Conservation (phyloP, 2,329 filamentous ascomycete species). For the Laburnicola sp. region DNA sequence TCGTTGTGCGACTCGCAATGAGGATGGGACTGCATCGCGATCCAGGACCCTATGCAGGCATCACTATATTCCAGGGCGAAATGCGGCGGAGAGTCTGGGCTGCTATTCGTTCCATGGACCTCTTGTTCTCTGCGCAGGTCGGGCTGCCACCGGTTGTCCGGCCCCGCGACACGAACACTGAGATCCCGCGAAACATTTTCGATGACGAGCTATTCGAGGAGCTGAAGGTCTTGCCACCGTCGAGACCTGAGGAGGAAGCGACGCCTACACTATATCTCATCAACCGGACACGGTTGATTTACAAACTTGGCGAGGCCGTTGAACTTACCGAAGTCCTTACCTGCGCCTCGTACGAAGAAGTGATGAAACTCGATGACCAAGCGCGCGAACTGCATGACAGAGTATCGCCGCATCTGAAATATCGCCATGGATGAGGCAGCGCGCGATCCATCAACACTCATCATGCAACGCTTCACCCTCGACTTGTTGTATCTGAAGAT, state of each 20-base stretch:
- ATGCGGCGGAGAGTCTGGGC: constrained; percentile 67
- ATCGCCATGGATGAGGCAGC: constrained; percentile 75
- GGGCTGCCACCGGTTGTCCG: constrained; percentile 68
- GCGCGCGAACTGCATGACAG: constrained; percentile 62
- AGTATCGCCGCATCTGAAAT: constrained; percentile 77
- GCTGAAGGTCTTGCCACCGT: constrained; percentile 67
- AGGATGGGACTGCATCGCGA: constrained; percentile 80
- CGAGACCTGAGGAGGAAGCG: constrained; percentile 68
- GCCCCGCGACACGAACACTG: constrained; percentile 73
- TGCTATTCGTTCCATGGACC: constrained; percentile 71
- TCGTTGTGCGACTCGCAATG: constrained; percentile 66
- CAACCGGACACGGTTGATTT: constrained; percentile 68
- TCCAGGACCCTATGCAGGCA: constrained; percentile 70
- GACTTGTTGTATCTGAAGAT: constrained; percentile 88
- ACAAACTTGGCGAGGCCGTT: constrained; percentile 71
- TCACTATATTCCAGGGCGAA: constrained; percentile 76
- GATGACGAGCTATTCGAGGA: constrained; percentile 77
- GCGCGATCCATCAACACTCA: constrained; percentile 66
- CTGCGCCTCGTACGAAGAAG: constrained; percentile 64
- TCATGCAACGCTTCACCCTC: constrained; percentile 82
- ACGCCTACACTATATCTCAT: constrained; percentile 82
- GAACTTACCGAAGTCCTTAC: constrained; percentile 65
- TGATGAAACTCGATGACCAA: constrained; percentile 62
- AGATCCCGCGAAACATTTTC: constrained; percentile 75
- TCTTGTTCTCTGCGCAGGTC: constrained; percentile 75